These are phyloP conservation scores for Penicillium paradoxum DNA, from an alignment of 495 filamentous ascomycete species.

Conservation along the genomic window DNA sequence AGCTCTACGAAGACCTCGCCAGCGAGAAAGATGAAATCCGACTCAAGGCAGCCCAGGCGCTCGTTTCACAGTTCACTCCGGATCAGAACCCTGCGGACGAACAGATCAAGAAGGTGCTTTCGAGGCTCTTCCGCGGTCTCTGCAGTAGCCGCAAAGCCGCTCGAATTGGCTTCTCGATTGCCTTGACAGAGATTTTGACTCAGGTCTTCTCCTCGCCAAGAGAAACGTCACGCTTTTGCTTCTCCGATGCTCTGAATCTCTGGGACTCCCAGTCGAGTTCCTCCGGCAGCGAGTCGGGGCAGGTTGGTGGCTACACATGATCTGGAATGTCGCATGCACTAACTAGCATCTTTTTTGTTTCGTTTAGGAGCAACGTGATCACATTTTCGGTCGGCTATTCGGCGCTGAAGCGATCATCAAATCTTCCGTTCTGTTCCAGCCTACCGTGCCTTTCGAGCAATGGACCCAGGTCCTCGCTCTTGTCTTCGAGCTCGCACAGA, in stretches of 20 bases:
- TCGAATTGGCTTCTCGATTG: constrained; percentile 84
- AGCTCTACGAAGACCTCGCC: constrained; percentile 54
- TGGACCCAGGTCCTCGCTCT: constrained; percentile 57
- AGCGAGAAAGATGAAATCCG: constrained; percentile 48
- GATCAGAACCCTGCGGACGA: constrained; percentile 38
- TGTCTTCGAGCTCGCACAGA: constrained; percentile 52
- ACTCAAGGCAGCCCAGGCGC: constrained; percentile 42
- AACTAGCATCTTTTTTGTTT: constrained; percentile 1
- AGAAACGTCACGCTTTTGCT: constrained; percentile 35
- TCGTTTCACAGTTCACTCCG: constrained; percentile 45
- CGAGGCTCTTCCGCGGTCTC: constrained; percentile 76
- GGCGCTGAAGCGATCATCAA: constrained; percentile 80
- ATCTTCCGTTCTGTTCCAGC: constrained; percentile 62
- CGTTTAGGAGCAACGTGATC: constrained; percentile 74
- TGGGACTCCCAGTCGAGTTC: constrained; percentile 64
- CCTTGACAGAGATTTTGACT: constrained; percentile 73
- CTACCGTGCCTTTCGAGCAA: constrained; percentile 39
- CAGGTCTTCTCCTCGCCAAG: constrained; percentile 42
- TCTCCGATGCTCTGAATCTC: constrained; percentile 53
- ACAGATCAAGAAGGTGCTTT: constrained; percentile 42
- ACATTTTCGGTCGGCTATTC: constrained; percentile 79
- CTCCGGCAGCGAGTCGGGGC: constrained; percentile 58
- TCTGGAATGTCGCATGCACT: constrained; percentile 5
- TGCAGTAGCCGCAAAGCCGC: constrained; percentile 88
- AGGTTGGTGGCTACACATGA: constrained; percentile 36